phyloP scores from a whole-genome alignment of 768 basidiomycete genomes.

The Leucocoprinus sp. region DNA sequence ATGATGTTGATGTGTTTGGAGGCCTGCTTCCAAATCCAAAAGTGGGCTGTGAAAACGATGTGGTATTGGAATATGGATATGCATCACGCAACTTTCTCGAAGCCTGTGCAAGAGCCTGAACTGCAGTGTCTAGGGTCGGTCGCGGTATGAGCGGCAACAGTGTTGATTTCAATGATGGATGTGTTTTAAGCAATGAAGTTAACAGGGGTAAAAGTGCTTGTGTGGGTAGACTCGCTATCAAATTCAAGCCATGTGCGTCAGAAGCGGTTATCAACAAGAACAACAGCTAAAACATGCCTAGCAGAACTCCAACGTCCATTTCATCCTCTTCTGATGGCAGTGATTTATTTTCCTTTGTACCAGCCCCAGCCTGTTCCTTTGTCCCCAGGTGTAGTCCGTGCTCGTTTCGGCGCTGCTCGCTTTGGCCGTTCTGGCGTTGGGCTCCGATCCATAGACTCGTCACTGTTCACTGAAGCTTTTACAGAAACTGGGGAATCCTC shows the following conservation, averaged over 20 bases:
- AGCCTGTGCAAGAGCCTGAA: conserved; percentile 58
- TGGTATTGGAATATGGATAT: conserved; percentile 66
- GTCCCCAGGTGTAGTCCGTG: conserved; percentile 34
- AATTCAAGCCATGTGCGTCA: conserved; percentile 14
- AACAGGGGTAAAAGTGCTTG: conserved; percentile 71
- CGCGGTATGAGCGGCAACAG: conserved; percentile 76
- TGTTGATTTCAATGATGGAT: conserved; percentile 64
- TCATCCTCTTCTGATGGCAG: conserved; percentile 42
- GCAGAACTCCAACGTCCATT: conserved; percentile 70
- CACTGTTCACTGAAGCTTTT: conserved; percentile 30
- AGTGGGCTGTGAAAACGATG: conserved; percentile 24
- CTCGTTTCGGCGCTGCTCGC: conserved; percentile 61
- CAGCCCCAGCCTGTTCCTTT: conserved; percentile 32
- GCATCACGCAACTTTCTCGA: conserved; percentile 72
- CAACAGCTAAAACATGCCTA: conserved; percentile 44
- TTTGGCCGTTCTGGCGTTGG: conserved; percentile 77
- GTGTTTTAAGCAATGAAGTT: conserved; percentile 53
- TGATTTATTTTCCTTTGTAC: conserved; percentile 42
- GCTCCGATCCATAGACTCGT: conserved; percentile 78
- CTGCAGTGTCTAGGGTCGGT: conserved; percentile 71
- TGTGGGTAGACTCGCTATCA: conserved; percentile 65
- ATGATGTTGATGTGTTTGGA: conserved; percentile 15
- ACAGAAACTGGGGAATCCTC: conserved; percentile 30
- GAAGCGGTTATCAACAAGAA: neutral
- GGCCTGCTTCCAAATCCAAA: conserved; percentile 27